phyloP scores from a whole-genome alignment of 2,329 filamentous ascomycete genomes.

The Tolypocladium ophioglossoides region DNA sequence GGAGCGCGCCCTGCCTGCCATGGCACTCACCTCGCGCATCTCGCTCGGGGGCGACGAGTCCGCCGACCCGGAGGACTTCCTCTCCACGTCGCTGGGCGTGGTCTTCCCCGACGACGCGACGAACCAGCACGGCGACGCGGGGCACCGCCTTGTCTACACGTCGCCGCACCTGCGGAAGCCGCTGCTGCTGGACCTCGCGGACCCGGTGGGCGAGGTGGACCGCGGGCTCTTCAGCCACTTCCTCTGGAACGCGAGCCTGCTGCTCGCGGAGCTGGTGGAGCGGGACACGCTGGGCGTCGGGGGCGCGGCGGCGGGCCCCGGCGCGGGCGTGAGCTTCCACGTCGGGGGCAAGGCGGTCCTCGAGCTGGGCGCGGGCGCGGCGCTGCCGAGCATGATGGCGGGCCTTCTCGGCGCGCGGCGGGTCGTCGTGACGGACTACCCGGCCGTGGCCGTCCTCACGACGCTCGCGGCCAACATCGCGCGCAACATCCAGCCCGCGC shows the following conservation, averaged over 20 bases:
- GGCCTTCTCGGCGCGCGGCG: constrained; percentile 34
- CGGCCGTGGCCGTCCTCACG: constrained; percentile 45
- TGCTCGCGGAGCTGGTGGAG: constrained; percentile 46
- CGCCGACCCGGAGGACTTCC: constrained; percentile 44
- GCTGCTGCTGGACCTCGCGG: constrained; percentile 32
- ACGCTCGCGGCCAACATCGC: constrained; percentile 48
- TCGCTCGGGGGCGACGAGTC: constrained; percentile 13
- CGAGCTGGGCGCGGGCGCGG: constrained; percentile 59
- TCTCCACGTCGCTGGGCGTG: constrained; percentile 46
- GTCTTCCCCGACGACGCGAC: constrained; percentile 59
- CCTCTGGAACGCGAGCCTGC: constrained; percentile 57
- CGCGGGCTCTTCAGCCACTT: constrained; percentile 59
- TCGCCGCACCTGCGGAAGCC: constrained; percentile 38
- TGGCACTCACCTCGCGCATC: constrained; percentile 32
- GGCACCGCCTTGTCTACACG: constrained; percentile 47
- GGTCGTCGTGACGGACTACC: constrained; percentile 58
- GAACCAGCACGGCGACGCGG: constrained; percentile 54
- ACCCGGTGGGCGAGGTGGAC: constrained; percentile 41
- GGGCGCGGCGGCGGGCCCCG: background rate
- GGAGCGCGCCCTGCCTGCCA: too few relatives aligned
- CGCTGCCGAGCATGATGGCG: constrained; percentile 39
- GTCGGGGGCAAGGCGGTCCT: constrained; percentile 42
- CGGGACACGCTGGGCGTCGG: constrained; percentile 27
- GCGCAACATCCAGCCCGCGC: constrained; percentile 32
- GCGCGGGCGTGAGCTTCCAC: constrained; percentile 23